Evolutionary conservation across 768 basidiomycete genomes (phyloP).

Genomic region (Xerocomellus amylosporus): DNA sequence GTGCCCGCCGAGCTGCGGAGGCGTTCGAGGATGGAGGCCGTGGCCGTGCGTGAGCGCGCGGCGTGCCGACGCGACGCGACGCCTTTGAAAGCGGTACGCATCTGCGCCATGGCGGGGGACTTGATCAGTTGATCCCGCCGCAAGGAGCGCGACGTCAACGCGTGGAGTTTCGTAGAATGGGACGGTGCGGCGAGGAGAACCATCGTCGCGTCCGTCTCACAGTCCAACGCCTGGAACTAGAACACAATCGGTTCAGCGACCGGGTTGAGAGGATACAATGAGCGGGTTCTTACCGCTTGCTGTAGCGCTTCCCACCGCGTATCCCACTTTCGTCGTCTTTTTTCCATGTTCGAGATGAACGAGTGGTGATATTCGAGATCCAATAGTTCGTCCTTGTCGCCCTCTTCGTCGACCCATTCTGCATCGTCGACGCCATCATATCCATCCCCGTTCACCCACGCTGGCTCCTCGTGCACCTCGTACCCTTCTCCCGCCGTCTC

Average conservation of each 20-base stretch:
- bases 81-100: slow-evolving; percentile 57
- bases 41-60: slow-evolving; percentile 43
- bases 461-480: slow-evolving; percentile 40
- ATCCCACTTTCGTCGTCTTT: slow-evolving; percentile 70
- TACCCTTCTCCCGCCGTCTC: slow-evolving; percentile 72
- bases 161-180: slow-evolving; percentile 63
- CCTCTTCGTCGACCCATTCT: slow-evolving; percentile 75
- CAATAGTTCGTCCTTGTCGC: slow-evolving; percentile 66
- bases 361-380: slow-evolving; percentile 75
- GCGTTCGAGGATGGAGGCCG: slow-evolving; percentile 46
- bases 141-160: slow-evolving; percentile 65
- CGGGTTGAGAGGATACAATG: not conserved
- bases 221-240: slow-evolving; percentile 75
- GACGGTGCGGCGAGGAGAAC: slow-evolving; percentile 72
- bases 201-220: slow-evolving; percentile 79
- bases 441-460: slow-evolving; percentile 30
- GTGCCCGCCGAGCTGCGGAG: slow-evolving; percentile 40
- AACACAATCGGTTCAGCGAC: slow-evolving; percentile 1
- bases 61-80: slow-evolving; percentile 56
- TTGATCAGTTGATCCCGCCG: slow-evolving; percentile 52
- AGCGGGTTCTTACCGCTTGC: slow-evolving; percentile 54
- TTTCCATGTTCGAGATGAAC: slow-evolving; percentile 64
- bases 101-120: slow-evolving; percentile 48
- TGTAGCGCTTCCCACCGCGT: slow-evolving; percentile 70
- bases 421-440: slow-evolving; percentile 35